These are phyloP conservation scores for Phaeotremella fagi DNA, from an alignment of 768 basidiomycete species.

Conservation along the genomic window DNA sequence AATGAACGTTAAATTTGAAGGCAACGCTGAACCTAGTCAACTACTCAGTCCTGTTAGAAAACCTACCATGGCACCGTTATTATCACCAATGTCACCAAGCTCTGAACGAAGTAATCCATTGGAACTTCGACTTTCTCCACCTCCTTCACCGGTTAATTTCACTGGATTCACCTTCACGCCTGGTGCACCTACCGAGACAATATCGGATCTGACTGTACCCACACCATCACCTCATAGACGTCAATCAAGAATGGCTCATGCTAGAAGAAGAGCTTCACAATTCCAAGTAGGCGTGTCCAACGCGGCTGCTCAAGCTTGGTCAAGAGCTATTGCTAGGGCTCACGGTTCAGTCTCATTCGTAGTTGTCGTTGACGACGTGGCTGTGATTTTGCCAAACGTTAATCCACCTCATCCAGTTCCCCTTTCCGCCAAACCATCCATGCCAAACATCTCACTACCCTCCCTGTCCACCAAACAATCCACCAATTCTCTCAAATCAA, in stretches of 20 bases:
- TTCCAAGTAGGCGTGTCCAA: slow-evolving; percentile 15
- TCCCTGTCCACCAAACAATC: neutral
- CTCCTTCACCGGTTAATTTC: slow-evolving; percentile 5
- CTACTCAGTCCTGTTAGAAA: neutral
- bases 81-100: neutral
- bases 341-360: slow-evolving; percentile 27
- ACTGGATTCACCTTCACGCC: slow-evolving; percentile 2
- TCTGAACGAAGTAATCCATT: neutral
- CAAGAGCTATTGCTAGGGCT: slow-evolving; percentile 25
- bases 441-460: neutral
- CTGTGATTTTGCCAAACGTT: slow-evolving; percentile 14
- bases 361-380: slow-evolving; percentile 11
- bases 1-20: slow-evolving; percentile 19
- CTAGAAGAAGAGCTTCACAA: slow-evolving; percentile 18
- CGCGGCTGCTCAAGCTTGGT: slow-evolving; percentile 25
- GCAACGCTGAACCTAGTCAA: slow-evolving; percentile 3
- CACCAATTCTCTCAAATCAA: slow-evolving; percentile 1
- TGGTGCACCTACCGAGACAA: neutral
- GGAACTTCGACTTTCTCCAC: slow-evolving; percentile 9
- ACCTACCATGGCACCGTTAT: neutral
- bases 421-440: slow-evolving; percentile 1
- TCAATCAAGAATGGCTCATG: slow-evolving; percentile 5
- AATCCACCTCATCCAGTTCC: neutral
- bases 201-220: neutral
- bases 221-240: slow-evolving; percentile 2